Evolutionary conservation across 257 asterid species (phyloP).

Genomic region (Asclepias syriaca): DNA sequence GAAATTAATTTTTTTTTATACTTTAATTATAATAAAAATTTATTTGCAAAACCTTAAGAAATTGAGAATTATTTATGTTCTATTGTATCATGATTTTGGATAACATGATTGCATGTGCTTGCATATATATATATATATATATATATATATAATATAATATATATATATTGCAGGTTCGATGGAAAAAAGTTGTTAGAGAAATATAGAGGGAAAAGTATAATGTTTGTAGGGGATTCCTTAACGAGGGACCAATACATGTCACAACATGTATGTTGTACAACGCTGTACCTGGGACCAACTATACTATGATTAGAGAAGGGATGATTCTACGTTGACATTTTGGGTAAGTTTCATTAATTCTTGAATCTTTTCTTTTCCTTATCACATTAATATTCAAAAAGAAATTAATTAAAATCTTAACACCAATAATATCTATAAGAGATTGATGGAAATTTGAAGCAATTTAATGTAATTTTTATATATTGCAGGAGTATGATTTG

Average conservation of each 20-base stretch:
- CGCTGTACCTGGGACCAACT: slow-evolving; percentile 14
- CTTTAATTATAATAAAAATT: no score
- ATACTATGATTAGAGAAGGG: slow-evolving; percentile 7
- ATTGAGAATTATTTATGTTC: no score
- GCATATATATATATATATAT: background rate
- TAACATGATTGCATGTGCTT: no score
- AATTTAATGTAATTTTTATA: background rate
- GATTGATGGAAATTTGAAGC: background rate
- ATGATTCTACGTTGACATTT: slow-evolving; percentile 13
- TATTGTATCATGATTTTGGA: no score
- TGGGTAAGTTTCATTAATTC: slow-evolving; percentile 1
- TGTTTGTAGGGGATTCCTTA: slow-evolving; percentile 37
- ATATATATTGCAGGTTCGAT: slow-evolving; percentile 13
- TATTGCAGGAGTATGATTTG: slow-evolving; percentile 45
- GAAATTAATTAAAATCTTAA: background rate
- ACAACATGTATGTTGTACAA: slow-evolving; percentile 21
- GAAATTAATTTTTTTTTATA: no score
- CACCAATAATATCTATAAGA: background rate
- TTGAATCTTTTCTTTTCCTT: background rate
- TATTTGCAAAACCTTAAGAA: no score
- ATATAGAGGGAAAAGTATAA: slow-evolving; percentile 20
- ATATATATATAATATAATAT: no score
- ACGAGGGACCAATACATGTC: slow-evolving; percentile 24
- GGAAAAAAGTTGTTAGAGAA: slow-evolving; percentile 18
- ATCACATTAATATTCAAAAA: background rate